A percentile compares a stretch with the other conserved stretches of the same genome.
Evolutionary conservation across 768 basidiomycete species (phyloP).

Genomic region (Hirschioporus abietinus): DNA sequence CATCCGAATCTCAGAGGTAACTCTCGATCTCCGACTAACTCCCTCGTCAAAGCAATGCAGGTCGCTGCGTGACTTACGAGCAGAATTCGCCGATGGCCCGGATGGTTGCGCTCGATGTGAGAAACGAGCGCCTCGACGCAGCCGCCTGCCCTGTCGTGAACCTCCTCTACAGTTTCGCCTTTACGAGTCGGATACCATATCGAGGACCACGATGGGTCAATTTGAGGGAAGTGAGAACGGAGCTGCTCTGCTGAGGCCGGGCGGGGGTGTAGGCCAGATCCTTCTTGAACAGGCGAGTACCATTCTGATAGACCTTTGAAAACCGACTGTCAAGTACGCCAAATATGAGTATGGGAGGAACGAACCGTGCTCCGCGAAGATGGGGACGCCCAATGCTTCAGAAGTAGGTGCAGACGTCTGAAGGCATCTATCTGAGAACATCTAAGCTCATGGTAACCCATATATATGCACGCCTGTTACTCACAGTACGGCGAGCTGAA

Average conservation of each 20-base stretch:
- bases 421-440: slow-evolving; percentile 68
- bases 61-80: slow-evolving; percentile 76
- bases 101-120: slow-evolving; percentile 41
- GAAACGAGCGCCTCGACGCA: slow-evolving; percentile 48
- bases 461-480: slow-evolving; percentile 15
- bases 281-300: slow-evolving; percentile 65
- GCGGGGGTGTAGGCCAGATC: slow-evolving; percentile 72
- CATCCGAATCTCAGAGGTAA: slow-evolving; percentile 65
- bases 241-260: slow-evolving; percentile 54
- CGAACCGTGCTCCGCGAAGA: slow-evolving; percentile 76
- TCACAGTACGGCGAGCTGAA: slow-evolving; percentile 84
- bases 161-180: slow-evolving; percentile 60
- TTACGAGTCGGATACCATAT: slow-evolving; percentile 66
- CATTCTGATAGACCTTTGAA: slow-evolving; percentile 64
- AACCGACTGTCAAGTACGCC: not conserved
- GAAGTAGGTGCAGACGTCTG: slow-evolving; percentile 72
- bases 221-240: slow-evolving; percentile 47
- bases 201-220: slow-evolving; percentile 60
- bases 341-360: slow-evolving; percentile 2
- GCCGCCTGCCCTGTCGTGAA: slow-evolving; percentile 55
- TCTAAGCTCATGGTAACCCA: not conserved
- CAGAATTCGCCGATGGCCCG: slow-evolving; percentile 46
- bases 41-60: slow-evolving; percentile 57
- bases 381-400: slow-evolving; percentile 54
- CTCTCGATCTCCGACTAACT: slow-evolving; percentile 47